Base-by-base conservation (phyloP, 768 basidiomycete species). In the Neoboletus magnificus region DNA sequence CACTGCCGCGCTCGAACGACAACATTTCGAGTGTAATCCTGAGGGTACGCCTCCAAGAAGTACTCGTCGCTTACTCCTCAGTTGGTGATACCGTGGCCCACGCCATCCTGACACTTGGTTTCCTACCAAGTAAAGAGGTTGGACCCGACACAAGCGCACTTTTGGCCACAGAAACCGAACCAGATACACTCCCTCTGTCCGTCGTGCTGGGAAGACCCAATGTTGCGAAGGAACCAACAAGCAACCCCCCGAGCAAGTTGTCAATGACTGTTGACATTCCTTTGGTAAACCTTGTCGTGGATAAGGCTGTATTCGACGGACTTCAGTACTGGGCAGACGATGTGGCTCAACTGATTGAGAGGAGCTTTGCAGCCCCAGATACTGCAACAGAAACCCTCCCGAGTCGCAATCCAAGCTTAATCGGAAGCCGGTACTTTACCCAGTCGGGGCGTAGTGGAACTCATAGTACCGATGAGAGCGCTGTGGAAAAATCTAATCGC, bases 311-410 rank as follows among this genome's bases (percentile, higher is more conserved):
- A 2, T 70, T 94, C 9, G 92, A 98, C 65, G 82, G 82, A 13
- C 68, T 98, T 18, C 93, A 98, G 69, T 87, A 86, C 64, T 91
- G 89, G 79, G 86, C 85, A 8, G 97, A 99, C 66, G 94, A 98
- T 65, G 67, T 86, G 27, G 74, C 85, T n/a, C 91, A 89, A 63
- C 79, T 87, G 48, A 62, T 87, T 4, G 88, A 89, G 49, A 77
- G 73, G 16, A 70, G 76, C 7, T 49, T 59, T 40, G 45, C 53
- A 5, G 29, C 48, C 44, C 58, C 55, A 33, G 69, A 68, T 27
- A 61, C 54, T 8, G 68, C 56, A 36, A 60, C 60, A 18, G 69
- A 76, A 54, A 68, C 64, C 23, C 58, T 65, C 48, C 73, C 73
- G 54, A 83, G 80, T 57, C 75, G 74, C 50, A 82, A 86, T 66